Conservation (phyloP, 106 monocot genomes). For the Cymbidium sinense region DNA sequence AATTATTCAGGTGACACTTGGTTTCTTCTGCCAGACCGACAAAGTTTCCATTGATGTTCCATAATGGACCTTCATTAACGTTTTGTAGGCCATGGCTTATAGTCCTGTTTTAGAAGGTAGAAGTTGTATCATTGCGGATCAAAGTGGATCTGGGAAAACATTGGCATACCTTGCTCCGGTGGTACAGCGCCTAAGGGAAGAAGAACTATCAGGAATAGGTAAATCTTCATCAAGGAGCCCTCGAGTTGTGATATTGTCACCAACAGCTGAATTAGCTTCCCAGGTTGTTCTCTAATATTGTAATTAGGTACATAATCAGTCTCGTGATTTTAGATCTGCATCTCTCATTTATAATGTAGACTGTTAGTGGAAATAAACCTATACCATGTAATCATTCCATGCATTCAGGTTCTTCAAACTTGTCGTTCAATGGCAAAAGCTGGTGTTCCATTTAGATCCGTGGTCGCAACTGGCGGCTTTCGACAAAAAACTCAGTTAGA, state of each 20-base stretch:
- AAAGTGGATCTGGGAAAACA: constrained; percentile 98
- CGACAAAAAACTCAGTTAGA: constrained; percentile 89
- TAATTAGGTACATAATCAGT: not conserved
- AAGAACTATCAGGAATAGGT: constrained; percentile 55
- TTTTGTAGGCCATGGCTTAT: constrained; percentile 72
- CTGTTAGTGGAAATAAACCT: not conserved
- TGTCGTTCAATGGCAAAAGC: constrained; percentile 74
- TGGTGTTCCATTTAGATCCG: constrained; percentile 87
- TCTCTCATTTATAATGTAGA: not conserved
- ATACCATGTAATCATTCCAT: not conserved
- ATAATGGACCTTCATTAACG: not conserved
- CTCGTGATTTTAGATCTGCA: not conserved
- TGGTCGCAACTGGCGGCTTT: constrained; percentile 95
- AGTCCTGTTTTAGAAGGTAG: constrained; percentile 65
- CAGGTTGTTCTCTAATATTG: constrained; percentile 49
- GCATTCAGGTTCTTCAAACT: constrained; percentile 69
- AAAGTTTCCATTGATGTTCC: not conserved
- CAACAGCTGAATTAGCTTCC: constrained; percentile 93
- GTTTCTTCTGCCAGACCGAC: not conserved
- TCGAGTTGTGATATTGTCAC: constrained; percentile 64
- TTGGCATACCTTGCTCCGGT: constrained; percentile 83
- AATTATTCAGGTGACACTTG: constrained; percentile 73
- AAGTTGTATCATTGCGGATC: constrained; percentile 90
- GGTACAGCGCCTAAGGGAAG: constrained; percentile 70
- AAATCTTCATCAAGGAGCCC: constrained; percentile 56